These are phyloP conservation scores for Penicillium ochrochloron DNA, from an alignment of 495 filamentous ascomycete species.

Conservation along the genomic window DNA sequence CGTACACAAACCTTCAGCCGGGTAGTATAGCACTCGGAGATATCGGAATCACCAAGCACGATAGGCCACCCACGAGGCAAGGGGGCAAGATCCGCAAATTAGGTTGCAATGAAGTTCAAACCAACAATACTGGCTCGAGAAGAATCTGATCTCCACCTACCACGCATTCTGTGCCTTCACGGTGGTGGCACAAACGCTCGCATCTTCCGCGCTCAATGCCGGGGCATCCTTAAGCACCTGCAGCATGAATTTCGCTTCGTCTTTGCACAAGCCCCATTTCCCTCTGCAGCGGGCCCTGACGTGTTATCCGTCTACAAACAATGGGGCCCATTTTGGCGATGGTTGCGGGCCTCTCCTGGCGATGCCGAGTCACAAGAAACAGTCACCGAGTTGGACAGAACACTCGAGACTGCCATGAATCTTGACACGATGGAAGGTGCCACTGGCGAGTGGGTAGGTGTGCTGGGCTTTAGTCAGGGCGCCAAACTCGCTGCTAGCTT, in stretches of 20 bases:
- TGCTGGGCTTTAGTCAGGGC: slow-evolving; percentile 62
- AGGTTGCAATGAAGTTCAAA: background rate
- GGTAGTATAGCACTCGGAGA: too few relatives aligned
- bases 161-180: slow-evolving; percentile 70
- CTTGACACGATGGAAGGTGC: slow-evolving; percentile 48
- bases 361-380: background rate
- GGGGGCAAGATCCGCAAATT: background rate
- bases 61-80: background rate
- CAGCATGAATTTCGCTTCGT: slow-evolving; percentile 57
- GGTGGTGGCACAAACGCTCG: slow-evolving; percentile 65
- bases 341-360: slow-evolving; percentile 43
- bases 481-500: slow-evolving; percentile 63
- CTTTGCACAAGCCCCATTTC: slow-evolving; percentile 62
- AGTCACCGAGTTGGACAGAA: background rate
- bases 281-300: slow-evolving; percentile 52
- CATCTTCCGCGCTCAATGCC: slow-evolving; percentile 65
- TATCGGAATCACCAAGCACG: background rate
- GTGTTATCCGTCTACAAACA: slow-evolving; percentile 58
- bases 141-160: slow-evolving; percentile 40
- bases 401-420: slow-evolving; percentile 22
- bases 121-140: background rate
- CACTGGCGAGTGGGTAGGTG: slow-evolving; percentile 59
- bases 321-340: slow-evolving; percentile 60
- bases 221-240: slow-evolving; percentile 52
- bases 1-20: too few relatives aligned